Percentiles rank a stretch among this genome's conserved stretches.
These are phyloP conservation scores for Microstegium vimineum DNA, from an alignment of 176 grass and related monocot species.

Conservation along the genomic window DNA sequence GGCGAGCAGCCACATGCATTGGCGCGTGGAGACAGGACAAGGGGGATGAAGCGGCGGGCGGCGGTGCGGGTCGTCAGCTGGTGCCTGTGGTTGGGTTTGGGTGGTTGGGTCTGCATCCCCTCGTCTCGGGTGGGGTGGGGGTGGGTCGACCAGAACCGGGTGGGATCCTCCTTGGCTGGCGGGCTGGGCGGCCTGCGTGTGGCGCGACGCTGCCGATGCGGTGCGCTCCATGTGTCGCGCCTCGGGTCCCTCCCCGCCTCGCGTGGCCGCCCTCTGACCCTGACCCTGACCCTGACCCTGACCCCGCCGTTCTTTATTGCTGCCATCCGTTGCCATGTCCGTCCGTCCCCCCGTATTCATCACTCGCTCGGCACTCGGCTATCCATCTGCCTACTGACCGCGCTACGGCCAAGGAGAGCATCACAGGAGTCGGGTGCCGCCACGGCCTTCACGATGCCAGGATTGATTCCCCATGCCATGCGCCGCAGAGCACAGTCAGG, in stretches of 20 bases:
- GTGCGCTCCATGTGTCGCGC: constrained; percentile 31
- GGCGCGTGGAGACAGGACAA: background rate
- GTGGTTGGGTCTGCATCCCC: background rate
- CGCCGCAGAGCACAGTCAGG: background rate
- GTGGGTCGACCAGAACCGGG: background rate
- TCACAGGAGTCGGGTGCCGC: background rate
- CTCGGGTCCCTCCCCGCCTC: constrained; percentile 19
- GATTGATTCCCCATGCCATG: background rate
- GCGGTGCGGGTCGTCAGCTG: background rate
- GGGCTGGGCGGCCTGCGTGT: background rate
- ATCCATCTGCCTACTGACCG: too few species aligned
- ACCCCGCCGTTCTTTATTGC: background rate
- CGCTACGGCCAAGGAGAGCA: background rate
- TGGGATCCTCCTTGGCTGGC: background rate
- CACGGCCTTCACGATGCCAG: background rate
- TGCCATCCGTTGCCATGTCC: constrained; percentile 1
- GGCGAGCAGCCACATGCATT: background rate
- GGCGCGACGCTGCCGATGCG: background rate
- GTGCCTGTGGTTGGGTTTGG: background rate
- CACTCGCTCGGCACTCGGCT: background rate
- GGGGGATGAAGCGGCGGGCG: background rate
- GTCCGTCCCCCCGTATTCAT: background rate
- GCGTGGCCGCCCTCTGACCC: background rate
- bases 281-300: background rate
- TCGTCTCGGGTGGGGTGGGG: background rate